A percentile compares a stretch with the other conserved stretches of the same genome.
Evolutionary conservation across 2,329 filamentous ascomycete species (phyloP).

Genomic region (Trichoderma harzianum): DNA sequence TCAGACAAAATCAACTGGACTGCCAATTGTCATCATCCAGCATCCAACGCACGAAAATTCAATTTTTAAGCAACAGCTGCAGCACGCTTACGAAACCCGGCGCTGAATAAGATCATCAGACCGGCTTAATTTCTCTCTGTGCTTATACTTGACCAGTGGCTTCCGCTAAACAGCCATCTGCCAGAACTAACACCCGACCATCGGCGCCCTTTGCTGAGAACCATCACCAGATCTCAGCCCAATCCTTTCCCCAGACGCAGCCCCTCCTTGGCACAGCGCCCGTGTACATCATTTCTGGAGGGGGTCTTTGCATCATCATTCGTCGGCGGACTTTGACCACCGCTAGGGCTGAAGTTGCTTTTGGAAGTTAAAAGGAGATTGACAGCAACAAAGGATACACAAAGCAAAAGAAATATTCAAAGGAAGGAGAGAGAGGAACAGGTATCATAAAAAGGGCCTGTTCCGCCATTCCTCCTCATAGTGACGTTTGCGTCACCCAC

Average conservation of each 20-base stretch:
- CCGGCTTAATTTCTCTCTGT: neutral
- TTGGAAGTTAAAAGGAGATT: neutral
- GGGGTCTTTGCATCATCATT: neutral
- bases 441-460: neutral
- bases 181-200: neutral
- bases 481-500: conserved; percentile 7
- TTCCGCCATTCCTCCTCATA: neutral
- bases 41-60: neutral
- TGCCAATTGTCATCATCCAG: neutral
- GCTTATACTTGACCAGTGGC: neutral
- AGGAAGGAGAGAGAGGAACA: neutral
- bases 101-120: neutral
- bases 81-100: neutral
- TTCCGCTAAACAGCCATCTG: neutral
- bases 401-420: neutral
- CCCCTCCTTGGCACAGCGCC: conserved; percentile 8
- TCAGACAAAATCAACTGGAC: neutral
- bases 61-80: neutral
- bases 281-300: neutral
- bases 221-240: conserved; percentile 9
- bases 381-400: neutral
- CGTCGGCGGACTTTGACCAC: neutral
- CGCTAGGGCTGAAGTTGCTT: conserved; percentile 3
- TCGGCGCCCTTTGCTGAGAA: neutral
- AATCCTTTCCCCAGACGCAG: neutral